A percentile compares a stretch with the other conserved stretches of the same genome.
phyloP scores from a whole-genome alignment of 495 filamentous ascomycete genomes.

The Aspergillus olivimuriae region DNA sequence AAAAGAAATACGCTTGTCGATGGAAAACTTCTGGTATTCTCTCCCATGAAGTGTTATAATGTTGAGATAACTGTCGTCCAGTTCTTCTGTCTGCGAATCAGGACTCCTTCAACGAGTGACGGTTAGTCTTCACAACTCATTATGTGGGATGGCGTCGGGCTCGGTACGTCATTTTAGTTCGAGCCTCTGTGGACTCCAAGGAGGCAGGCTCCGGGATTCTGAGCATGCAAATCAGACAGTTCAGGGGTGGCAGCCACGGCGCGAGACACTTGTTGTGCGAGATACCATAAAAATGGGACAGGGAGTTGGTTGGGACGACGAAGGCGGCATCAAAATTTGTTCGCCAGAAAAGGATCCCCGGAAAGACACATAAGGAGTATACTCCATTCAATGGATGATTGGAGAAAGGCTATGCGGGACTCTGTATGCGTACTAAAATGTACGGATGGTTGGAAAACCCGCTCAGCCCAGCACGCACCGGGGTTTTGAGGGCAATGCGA shows the following conservation, averaged over 20 bases:
- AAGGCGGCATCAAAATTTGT: slow-evolving; percentile 12
- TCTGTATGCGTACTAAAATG: slow-evolving; percentile 26
- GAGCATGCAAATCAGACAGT: slow-evolving; percentile 7
- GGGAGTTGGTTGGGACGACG: slow-evolving; percentile 9
- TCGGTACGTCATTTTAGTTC: slow-evolving; percentile 32
- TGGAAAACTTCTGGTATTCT: slow-evolving; percentile 65
- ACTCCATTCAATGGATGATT: slow-evolving; percentile 15
- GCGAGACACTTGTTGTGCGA: no score
- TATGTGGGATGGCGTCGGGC: slow-evolving; percentile 6
- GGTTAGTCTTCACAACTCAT: slow-evolving; percentile 13
- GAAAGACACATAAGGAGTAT: slow-evolving; percentile 17
- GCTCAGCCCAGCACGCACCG: slow-evolving; percentile 17
- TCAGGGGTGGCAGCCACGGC: slow-evolving; percentile 3
- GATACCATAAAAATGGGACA: no score
- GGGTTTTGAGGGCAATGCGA: slow-evolving; percentile 9
- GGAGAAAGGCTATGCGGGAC: slow-evolving; percentile 24
- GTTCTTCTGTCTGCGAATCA: slow-evolving; percentile 43
- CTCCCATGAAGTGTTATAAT: slow-evolving; percentile 61
- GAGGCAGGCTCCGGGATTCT: slow-evolving; percentile 9
- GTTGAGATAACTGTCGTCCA: slow-evolving; percentile 57
- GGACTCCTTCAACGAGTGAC: slow-evolving; percentile 33
- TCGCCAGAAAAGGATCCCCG: slow-evolving; percentile 11
- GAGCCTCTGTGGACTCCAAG: slow-evolving; percentile 5
- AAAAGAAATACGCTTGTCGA: slow-evolving; percentile 69
- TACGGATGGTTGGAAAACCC: slow-evolving; percentile 20